Conservation (phyloP, 2,329 filamentous ascomycete genomes). For the Penicillium sp. region DNA sequence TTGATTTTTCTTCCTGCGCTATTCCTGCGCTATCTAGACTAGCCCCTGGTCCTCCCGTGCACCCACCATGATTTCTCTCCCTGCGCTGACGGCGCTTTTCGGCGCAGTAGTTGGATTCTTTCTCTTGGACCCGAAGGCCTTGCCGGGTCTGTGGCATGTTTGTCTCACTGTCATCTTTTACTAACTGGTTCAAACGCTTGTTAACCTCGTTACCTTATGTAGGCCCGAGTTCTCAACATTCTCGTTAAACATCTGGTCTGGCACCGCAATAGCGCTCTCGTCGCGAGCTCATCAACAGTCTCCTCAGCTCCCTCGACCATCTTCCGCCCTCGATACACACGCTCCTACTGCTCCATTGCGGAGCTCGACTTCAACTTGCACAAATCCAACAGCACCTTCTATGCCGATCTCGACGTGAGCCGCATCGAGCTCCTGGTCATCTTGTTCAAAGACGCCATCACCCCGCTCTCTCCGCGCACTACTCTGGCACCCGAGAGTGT, state of each 20-base stretch:
- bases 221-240: background rate
- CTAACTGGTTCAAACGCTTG: background rate
- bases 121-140: background rate
- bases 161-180: background rate
- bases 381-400: conserved; percentile 6
- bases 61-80: background rate
- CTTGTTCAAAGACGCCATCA: background rate
- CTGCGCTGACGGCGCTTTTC: background rate
- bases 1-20: background rate
- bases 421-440: background rate
- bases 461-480: background rate
- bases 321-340: background rate
- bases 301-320: background rate
- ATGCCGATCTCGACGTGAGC: conserved; percentile 3
- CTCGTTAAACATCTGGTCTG: background rate
- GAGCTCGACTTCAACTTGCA: conserved; percentile 4
- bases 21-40: background rate
- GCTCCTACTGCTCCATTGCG: background rate
- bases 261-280: background rate
- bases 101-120: background rate
- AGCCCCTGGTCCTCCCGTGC: background rate
- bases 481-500: background rate
- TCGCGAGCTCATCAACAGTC: background rate
- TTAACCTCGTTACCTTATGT: background rate
- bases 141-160: conserved; percentile 1